Percentiles rank a stretch among this genome's conserved stretches.
Conservation (phyloP, 352 stramenopile genomes). For the Aphanomyces stellatus region DNA sequence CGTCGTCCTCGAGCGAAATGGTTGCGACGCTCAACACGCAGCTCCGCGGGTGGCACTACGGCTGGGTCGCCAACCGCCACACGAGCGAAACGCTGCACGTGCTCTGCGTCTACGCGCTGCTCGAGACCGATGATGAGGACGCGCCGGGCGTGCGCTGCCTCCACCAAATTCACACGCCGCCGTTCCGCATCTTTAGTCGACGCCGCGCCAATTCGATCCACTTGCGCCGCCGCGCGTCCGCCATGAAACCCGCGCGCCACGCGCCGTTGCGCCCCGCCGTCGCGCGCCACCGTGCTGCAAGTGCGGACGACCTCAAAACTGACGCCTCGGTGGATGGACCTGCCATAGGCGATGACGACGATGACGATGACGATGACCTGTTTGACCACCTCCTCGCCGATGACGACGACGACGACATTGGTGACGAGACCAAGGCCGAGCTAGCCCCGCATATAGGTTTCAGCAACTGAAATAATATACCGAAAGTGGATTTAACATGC, state of each 20-base stretch:
- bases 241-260: too few species aligned
- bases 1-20: neutral
- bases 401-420: neutral
- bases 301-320: too few species aligned
- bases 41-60: constrained; percentile 86
- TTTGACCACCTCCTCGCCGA: neutral
- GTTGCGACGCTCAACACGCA: constrained; percentile 65
- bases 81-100: constrained; percentile 4
- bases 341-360: too few species aligned
- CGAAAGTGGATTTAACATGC: too few species aligned
- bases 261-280: too few species aligned
- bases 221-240: too few species aligned
- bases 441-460: too few species aligned
- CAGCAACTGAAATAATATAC: too few species aligned
- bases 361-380: neutral
- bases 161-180: neutral
- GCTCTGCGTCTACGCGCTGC: neutral
- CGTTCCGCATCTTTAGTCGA: neutral
- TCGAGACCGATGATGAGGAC: neutral
- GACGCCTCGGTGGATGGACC: too few species aligned
- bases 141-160: neutral
- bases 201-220: neutral
- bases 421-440: too few species aligned
- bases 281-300: too few species aligned
- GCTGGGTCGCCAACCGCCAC: constrained; percentile 26